Base-by-base conservation (phyloP, 331 rosid genomes). In the Telfairia occidentalis region DNA sequence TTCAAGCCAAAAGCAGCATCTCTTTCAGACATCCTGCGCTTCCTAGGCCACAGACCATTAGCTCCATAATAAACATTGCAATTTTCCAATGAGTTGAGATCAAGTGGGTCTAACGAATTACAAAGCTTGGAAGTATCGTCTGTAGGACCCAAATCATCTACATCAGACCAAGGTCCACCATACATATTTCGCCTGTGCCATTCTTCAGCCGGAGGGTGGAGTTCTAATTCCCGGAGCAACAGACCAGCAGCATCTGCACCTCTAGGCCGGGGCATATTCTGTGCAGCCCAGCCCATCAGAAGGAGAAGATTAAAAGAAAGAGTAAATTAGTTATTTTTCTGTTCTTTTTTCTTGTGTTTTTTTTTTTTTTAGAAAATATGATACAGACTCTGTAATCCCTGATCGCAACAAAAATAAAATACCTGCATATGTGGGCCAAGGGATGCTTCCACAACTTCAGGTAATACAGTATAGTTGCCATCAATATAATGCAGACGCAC, bases 1-100 rank as follows among this genome's bases (percentile, higher is more conserved):
- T 92, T 95, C 81, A 95, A 77, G 76, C 99, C 99, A 87, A 95
- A 95, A 83, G 99, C 99, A 75, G 99, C 99, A 87, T 95, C 97
- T 83, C 99, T 89, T 86, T 95, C 99, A 63, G 99, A 95, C 89
- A 95, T 83, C 81, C 99, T 87, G 77, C 99, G 99, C 82, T 95
- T 95, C 92, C 92, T 84, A 29, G 99, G 99, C 99, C 99, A 95
- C 81, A 95, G 75, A 66, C 85, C 89, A 61, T 85, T 90, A 73
- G 85, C 76, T 80, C 96, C 96, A 45, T 85, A 77, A 75, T 83
- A 83, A 75, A 84, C 85, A 80, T 89, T 85, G 54, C 80, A 82
- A 77, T 83, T 84, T 75, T 90, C 97, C 85, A 83, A 32, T 35
- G 88, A 86, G 74, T 85, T 85, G 64, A 81, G 83, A 89, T 87